phyloP scores from a whole-genome alignment of 306 rosid species.

The Fragaria vesca region DNA sequence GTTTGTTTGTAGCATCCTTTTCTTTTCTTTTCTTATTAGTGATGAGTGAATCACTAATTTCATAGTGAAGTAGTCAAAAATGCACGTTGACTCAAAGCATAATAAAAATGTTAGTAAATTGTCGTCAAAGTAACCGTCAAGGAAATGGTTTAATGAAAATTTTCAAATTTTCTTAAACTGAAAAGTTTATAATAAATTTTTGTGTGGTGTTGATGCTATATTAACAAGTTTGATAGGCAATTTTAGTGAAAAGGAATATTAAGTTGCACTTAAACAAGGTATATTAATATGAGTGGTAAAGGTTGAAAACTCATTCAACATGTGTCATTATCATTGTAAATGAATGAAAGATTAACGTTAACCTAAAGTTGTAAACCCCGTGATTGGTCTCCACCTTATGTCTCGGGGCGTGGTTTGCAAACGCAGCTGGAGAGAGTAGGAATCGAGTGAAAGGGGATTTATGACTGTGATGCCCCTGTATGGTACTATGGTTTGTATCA shows the following conservation, averaged over 20 bases:
- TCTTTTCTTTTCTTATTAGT: no score
- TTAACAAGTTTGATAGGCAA: no score
- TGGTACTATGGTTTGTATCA: no score
- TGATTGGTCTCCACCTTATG: not conserved
- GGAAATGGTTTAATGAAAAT: no score
- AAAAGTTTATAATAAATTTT: no score
- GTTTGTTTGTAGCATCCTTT: not conserved
- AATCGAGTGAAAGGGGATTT: not conserved
- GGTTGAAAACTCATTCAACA: not conserved
- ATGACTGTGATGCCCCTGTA: not conserved
- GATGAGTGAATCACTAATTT: not conserved
- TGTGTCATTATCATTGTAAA: not conserved
- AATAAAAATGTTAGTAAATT: no score
- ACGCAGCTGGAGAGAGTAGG: not conserved
- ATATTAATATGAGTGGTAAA: not conserved
- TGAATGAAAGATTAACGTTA: not conserved
- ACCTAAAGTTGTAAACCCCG: not conserved
- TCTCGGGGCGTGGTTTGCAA: not conserved
- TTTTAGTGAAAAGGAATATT: no score
- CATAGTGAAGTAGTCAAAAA: not conserved
- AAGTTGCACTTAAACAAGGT: no score
- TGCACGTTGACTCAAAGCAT: not conserved
- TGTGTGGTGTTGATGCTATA: no score
- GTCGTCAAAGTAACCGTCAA: no score
- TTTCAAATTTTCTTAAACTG: no score